Conservation (phyloP, 495 filamentous ascomycete species). For the Penicillium bovifimosum region DNA sequence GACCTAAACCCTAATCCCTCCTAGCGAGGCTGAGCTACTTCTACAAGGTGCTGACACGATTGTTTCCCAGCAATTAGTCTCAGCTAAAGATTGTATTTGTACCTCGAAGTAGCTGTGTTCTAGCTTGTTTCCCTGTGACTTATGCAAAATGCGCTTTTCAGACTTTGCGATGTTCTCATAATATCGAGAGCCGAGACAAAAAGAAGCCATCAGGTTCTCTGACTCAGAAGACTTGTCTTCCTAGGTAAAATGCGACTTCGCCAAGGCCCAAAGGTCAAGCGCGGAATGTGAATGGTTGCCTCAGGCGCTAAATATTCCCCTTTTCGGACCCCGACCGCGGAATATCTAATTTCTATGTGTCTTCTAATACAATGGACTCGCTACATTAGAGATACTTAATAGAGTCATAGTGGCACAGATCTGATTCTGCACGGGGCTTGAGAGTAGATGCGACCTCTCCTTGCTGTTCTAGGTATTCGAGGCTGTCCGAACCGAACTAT, state of each 20-base stretch:
- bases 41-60: too few relatives aligned
- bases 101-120: too few relatives aligned
- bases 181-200: too few relatives aligned
- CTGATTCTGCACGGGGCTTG: neutral
- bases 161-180: too few relatives aligned
- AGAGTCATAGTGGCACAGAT: neutral
- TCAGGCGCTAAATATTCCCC: conserved; percentile 19
- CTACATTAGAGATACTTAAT: neutral
- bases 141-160: too few relatives aligned
- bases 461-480: neutral
- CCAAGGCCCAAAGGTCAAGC: neutral
- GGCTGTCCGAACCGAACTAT: neutral
- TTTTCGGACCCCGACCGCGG: conserved; percentile 30
- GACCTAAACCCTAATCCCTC: too few relatives aligned
- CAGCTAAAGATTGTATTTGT: too few relatives aligned
- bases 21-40: too few relatives aligned
- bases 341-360: neutral
- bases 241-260: neutral
- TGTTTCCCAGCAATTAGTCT: too few relatives aligned
- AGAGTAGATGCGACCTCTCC: neutral
- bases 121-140: too few relatives aligned
- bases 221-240: too few relatives aligned
- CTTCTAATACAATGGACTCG: neutral
- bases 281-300: neutral
- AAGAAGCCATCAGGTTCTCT: too few relatives aligned